These are phyloP conservation scores for Aspergillus hortae DNA, from an alignment of 2,329 filamentous ascomycete species.

Conservation along the genomic window DNA sequence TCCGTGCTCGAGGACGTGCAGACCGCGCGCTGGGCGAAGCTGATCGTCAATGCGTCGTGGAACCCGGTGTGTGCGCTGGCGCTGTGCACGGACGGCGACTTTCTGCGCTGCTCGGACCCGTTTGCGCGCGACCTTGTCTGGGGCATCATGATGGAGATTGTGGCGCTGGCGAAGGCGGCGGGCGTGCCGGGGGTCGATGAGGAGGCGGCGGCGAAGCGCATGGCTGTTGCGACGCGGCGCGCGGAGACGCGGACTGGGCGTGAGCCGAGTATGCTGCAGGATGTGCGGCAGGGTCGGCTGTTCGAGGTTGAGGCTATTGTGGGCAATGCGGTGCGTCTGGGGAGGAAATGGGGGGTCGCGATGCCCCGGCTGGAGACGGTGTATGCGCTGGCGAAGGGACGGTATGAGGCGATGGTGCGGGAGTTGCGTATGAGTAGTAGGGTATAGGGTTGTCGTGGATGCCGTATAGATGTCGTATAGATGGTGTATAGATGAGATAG, in stretches of 20 bases:
- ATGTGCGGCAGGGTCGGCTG: conserved; percentile 38
- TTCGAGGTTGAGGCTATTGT: conserved; percentile 52
- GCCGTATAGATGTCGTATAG: too few species aligned
- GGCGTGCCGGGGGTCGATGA: conserved; percentile 37
- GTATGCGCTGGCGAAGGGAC: conserved; percentile 43
- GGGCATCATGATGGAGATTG: conserved; percentile 46
- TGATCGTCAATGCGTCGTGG: conserved; percentile 60
- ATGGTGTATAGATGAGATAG: too few species aligned
- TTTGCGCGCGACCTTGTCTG: conserved; percentile 35
- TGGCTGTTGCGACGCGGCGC: conserved; percentile 36
- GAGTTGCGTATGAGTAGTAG: too few species aligned
- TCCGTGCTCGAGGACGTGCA: conserved; percentile 55
- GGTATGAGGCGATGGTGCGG: conserved; percentile 8
- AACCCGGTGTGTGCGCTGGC: conserved; percentile 59
- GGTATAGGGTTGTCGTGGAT: too few species aligned
- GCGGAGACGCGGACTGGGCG: conserved; percentile 35
- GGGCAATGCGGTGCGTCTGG: conserved; percentile 45
- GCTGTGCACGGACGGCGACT: conserved; percentile 50
- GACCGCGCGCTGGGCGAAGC: conserved; percentile 57
- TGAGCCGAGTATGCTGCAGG: conserved; percentile 51
- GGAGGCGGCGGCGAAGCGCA: conserved; percentile 35
- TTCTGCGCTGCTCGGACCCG: conserved; percentile 40
- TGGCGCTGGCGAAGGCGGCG: conserved; percentile 37
- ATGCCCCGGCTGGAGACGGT: conserved; percentile 43
- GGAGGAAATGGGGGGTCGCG: conserved; percentile 35